These are phyloP conservation scores for Quambalaria eucalypti DNA, from an alignment of 1,284 basidiomycete species.

Conservation along the genomic window DNA sequence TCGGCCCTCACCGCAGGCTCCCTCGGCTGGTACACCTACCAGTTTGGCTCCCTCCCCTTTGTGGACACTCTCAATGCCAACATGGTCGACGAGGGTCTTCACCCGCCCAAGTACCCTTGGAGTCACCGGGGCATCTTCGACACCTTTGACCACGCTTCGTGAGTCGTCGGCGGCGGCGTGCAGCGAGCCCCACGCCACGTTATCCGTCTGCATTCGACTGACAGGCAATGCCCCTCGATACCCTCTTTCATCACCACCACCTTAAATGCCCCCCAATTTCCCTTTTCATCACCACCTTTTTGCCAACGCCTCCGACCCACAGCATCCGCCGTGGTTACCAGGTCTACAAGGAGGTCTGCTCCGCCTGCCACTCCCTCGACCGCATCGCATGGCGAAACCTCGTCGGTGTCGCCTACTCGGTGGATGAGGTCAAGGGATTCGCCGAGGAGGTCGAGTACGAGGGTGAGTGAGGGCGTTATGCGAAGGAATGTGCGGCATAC, in stretches of 20 bases:
- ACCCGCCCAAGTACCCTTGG: slow-evolving; percentile 82
- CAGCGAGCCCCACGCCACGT: not conserved
- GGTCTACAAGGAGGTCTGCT: slow-evolving; percentile 98
- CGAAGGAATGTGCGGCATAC: not conserved
- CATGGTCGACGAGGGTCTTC: slow-evolving; percentile 77
- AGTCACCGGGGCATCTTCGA: slow-evolving; percentile 76
- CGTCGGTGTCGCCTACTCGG: slow-evolving; percentile 94
- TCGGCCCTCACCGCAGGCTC: slow-evolving; percentile 74
- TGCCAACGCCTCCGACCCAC: not conserved
- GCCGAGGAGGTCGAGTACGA: slow-evolving; percentile 86
- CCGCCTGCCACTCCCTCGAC: slow-evolving; percentile 96
- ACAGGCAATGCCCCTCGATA: not conserved
- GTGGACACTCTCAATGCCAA: slow-evolving; percentile 36
- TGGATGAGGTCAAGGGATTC: slow-evolving; percentile 80
- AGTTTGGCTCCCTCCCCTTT: slow-evolving; percentile 62
- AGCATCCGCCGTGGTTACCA: slow-evolving; percentile 97
- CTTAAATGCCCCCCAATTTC: not conserved
- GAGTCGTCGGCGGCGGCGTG: slow-evolving; percentile 13
- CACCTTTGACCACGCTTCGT: slow-evolving; percentile 80
- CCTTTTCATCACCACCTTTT: not conserved
- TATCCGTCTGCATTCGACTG: not conserved
- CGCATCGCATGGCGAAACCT: slow-evolving; percentile 99
- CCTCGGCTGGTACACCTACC: slow-evolving; percentile 88
- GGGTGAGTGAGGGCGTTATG: slow-evolving; percentile 69
- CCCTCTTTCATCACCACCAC: not conserved